Conservation (phyloP, 768 basidiomycete species). For the Asterophora lycoperdoides region DNA sequence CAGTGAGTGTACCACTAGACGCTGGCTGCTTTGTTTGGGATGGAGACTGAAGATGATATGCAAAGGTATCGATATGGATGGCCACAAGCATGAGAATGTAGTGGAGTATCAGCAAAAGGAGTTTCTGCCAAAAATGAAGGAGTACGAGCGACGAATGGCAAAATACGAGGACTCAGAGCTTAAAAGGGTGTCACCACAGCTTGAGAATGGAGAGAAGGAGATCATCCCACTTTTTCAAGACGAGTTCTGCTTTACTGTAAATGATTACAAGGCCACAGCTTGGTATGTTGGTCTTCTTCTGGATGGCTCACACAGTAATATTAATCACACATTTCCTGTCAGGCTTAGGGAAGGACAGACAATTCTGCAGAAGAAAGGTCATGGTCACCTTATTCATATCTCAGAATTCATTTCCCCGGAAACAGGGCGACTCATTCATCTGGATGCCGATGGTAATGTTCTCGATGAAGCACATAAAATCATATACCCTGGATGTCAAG, state of each 20-base stretch:
- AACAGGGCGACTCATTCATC: slow-evolving; percentile 21
- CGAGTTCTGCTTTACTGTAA: neutral
- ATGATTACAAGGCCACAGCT: neutral
- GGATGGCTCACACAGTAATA: neutral
- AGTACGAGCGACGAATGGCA: slow-evolving; percentile 9
- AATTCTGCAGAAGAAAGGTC: slow-evolving; percentile 22
- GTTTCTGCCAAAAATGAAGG: slow-evolving; percentile 6
- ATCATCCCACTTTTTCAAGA: neutral
- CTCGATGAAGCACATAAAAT: slow-evolving; percentile 26
- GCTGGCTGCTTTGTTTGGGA: slow-evolving; percentile 33
- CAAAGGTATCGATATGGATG: slow-evolving; percentile 25
- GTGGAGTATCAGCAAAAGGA: slow-evolving; percentile 12
- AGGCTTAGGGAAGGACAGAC: neutral
- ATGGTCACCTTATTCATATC: slow-evolving; percentile 30
- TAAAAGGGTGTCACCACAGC: neutral
- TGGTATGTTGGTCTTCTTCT: neutral
- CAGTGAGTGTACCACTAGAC: slow-evolving; percentile 28
- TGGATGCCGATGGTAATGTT: slow-evolving; percentile 17
- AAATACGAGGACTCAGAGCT: neutral
- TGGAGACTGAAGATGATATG: slow-evolving; percentile 9
- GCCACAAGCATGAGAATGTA: slow-evolving; percentile 23
- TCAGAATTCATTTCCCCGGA: slow-evolving; percentile 30
- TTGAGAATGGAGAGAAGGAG: neutral
- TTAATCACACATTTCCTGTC: too few relatives aligned
- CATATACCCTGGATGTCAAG: slow-evolving; percentile 26